Evolutionary conservation across 139 green algal species (phyloP), one percentile per base, ranked within the genome.

Genomic region (Raphidocelis subcapitata): DNA sequence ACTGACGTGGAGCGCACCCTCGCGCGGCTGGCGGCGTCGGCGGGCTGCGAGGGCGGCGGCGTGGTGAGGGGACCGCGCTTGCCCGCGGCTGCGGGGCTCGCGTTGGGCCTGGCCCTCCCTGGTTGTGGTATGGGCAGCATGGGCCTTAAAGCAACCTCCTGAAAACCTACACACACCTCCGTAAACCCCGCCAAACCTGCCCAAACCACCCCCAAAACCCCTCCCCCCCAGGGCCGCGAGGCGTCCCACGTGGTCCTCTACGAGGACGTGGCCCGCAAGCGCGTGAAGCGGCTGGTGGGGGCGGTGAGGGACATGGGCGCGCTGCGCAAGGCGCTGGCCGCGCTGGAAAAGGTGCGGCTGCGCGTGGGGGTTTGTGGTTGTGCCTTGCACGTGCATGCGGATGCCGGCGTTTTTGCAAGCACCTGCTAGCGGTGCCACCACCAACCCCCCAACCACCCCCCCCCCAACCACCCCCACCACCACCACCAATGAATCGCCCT

Each of bases 171-270:
- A 49, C 8, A 49, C 8, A 49, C 8, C 8, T 49, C 12, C 41
- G 41, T 49, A 49, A 49, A 8, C 41, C 41, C 8, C 41, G 41
- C 41, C 8, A 8, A 8, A 12, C 41, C 41, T 8, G 8, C 41
- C 41, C 8, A 12, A 8, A 12, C 12, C 41, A 49, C 41, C 41
- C n/a, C n/a, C n/a, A n/a, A n/a, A n/a, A n/a, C 41, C 8, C 41
- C 41, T 12, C 8, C 41, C 12, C 5, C 55, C 1, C 46, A 54
- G 24, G 87, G 85, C 5, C 79, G 93, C 8, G 86, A 97, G 54
- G 90, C 94, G 3, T 79, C 82, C 0, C 74, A 93, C 60, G 96
- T 99, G 15, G 82, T 99, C 3, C 88, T 98, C 66, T 99, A 99
- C 67, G 96, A 99, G 81, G 94, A 98, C 69, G 75, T 84, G 3